phyloP scores from a whole-genome alignment of 2,329 filamentous ascomycete species.

The Aureobasidium mangrovei region DNA sequence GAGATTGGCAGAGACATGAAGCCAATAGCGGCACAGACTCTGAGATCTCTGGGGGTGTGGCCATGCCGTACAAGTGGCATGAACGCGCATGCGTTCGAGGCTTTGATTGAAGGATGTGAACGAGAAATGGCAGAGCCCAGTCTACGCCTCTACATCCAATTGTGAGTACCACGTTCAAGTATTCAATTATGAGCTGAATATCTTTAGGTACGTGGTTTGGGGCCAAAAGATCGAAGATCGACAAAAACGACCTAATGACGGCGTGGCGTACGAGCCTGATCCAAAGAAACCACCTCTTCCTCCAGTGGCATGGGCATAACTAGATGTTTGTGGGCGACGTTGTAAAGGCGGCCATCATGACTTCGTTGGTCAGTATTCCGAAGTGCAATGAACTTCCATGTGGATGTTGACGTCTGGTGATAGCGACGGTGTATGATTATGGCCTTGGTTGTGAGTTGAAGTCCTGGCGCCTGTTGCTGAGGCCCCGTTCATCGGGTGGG shows the following conservation, averaged over 20 bases:
- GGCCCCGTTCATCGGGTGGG: too few species aligned
- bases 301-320: neutral
- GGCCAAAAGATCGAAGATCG: slow-evolving; percentile 2
- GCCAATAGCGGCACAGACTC: slow-evolving; percentile 1
- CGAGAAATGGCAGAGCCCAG: slow-evolving; percentile 11
- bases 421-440: too few species aligned
- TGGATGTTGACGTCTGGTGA: too few species aligned
- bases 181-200: neutral
- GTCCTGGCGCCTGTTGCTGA: too few species aligned
- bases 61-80: slow-evolving; percentile 14
- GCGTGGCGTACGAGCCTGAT: neutral
- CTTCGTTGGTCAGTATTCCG: too few species aligned
- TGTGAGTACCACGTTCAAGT: slow-evolving; percentile 6
- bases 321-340: neutral
- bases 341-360: neutral
- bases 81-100: slow-evolving; percentile 7
- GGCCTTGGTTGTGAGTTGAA: too few species aligned
- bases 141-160: slow-evolving; percentile 14
- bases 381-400: too few species aligned
- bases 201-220: slow-evolving; percentile 10
- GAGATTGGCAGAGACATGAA: slow-evolving; percentile 10
- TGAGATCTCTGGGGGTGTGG: slow-evolving; percentile 15
- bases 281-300: slow-evolving; percentile 1
- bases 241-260: neutral
- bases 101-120: slow-evolving; percentile 8